phyloP scores from a whole-genome alignment of 148 eudicot genomes.

The Amaranthus hypochondriacus region DNA sequence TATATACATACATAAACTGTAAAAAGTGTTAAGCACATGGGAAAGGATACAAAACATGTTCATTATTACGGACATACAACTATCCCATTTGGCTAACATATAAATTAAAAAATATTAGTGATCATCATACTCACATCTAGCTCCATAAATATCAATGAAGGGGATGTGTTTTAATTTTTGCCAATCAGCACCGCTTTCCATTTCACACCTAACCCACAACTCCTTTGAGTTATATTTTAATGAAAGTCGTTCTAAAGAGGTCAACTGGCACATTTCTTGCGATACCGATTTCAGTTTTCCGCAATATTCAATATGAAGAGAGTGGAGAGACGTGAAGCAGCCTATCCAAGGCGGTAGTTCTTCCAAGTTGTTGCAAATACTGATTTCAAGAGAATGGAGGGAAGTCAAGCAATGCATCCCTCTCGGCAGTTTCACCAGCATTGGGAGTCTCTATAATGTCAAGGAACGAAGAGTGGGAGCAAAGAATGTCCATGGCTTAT shows the following conservation, averaged over 20 bases:
- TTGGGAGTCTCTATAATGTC: background rate
- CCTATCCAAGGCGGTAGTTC: constrained; percentile 6
- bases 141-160: background rate
- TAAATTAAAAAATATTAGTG: too few relatives aligned
- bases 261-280: background rate
- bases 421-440: constrained; percentile 10
- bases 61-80: too few relatives aligned
- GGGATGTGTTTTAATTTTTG: constrained; percentile 9
- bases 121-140: too few relatives aligned
- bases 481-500: background rate
- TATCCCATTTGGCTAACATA: too few relatives aligned
- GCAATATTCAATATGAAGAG: background rate
- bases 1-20: too few relatives aligned
- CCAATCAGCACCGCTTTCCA: constrained; percentile 5
- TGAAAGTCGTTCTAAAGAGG: background rate
- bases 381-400: background rate
- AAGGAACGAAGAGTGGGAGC: background rate
- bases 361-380: background rate
- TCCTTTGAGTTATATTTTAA: background rate
- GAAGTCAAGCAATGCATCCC: constrained; percentile 16
- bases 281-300: background rate
- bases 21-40: too few relatives aligned
- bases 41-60: too few relatives aligned
- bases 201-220: background rate
- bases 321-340: constrained; percentile 11